phyloP scores from a whole-genome alignment of 163 green algal species.

The Coccomyxa subellipsoidea region DNA sequence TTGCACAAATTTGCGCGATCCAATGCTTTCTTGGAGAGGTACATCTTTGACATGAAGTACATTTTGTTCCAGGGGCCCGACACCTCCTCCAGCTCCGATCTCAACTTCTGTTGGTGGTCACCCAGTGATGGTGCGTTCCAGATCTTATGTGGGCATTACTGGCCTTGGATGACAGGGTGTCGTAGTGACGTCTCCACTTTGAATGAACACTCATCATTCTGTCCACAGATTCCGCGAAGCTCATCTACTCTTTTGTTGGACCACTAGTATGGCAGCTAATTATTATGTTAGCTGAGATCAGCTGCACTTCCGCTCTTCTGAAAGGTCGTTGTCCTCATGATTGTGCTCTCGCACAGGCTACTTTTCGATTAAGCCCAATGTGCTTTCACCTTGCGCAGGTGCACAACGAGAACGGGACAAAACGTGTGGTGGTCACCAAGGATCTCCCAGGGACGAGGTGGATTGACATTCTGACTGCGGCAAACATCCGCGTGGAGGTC shows the following conservation, averaged over 20 bases:
- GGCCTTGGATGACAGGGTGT: not conserved
- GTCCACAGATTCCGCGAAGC: too few species aligned
- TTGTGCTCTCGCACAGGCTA: too few species aligned
- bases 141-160: not conserved
- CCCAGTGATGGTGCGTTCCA: not conserved
- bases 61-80: not conserved
- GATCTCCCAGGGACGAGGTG: slow-evolving; percentile 86
- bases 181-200: too few species aligned
- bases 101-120: slow-evolving; percentile 6
- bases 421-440: slow-evolving; percentile 96
- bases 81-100: not conserved
- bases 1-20: not conserved
- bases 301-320: too few species aligned
- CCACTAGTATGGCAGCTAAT: not conserved
- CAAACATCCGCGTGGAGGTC: slow-evolving; percentile 75
- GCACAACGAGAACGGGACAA: slow-evolving; percentile 75
- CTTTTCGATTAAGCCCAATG: too few species aligned
- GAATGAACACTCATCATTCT: not conserved
- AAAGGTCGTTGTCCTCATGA: too few species aligned
- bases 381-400: slow-evolving; percentile 56
- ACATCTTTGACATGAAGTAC: not conserved
- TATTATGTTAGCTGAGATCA: too few species aligned
- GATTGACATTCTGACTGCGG: slow-evolving; percentile 79
- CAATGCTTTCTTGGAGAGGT: not conserved
- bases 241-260: not conserved